phyloP scores from a whole-genome alignment of 2,329 filamentous ascomycete genomes.

The Penicillium olsonii region DNA sequence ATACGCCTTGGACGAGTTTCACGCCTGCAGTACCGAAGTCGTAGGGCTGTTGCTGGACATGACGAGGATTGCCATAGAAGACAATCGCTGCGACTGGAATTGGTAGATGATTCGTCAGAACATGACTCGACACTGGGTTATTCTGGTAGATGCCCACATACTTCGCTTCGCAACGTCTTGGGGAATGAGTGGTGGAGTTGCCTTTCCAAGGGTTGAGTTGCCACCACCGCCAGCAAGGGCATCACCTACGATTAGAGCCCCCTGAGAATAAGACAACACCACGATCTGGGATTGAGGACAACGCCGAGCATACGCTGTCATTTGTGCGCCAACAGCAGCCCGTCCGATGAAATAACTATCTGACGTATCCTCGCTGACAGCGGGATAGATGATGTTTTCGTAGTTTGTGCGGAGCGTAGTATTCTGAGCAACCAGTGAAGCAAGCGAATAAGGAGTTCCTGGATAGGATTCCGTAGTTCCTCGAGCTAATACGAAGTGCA shows the following conservation, averaged over 20 bases:
- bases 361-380: background rate
- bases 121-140: background rate
- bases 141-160: background rate
- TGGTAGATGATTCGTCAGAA: background rate
- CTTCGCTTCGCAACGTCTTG: background rate
- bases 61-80: background rate
- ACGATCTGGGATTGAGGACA: background rate
- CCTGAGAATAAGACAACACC: background rate
- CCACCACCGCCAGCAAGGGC: background rate
- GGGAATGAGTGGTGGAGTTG: background rate
- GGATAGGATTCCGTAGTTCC: background rate
- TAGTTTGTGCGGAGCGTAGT: background rate
- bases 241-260: background rate
- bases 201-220: background rate
- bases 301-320: background rate
- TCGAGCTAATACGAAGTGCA: background rate
- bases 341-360: background rate
- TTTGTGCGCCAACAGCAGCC: background rate
- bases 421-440: background rate
- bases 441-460: background rate
- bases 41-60: background rate
- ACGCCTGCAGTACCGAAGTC: background rate
- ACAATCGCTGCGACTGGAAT: background rate
- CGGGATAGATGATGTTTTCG: background rate
- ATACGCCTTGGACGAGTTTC: background rate